phyloP scores from a whole-genome alignment of 2,329 filamentous ascomycete genomes.

The Botrytis pseudocinerea region DNA sequence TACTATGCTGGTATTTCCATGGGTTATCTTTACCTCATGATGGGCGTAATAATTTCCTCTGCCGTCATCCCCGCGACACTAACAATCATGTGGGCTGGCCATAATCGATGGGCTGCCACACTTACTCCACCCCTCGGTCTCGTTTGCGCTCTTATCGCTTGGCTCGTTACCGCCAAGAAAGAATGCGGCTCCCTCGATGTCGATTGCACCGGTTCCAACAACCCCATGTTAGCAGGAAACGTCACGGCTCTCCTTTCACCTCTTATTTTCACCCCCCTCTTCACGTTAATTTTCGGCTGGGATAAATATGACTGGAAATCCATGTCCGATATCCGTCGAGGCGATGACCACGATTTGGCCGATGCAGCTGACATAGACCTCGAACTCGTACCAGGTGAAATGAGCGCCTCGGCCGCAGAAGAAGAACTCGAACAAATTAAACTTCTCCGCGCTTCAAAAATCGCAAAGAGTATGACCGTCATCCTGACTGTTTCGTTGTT shows the following conservation, averaged over 20 bases:
- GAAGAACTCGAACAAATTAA: constrained; percentile 47
- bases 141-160: constrained; percentile 67
- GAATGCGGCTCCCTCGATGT: constrained; percentile 70
- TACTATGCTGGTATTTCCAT: constrained; percentile 69
- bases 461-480: constrained; percentile 53
- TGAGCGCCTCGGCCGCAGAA: constrained; percentile 42
- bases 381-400: constrained; percentile 60
- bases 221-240: constrained; percentile 86
- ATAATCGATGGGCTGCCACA: constrained; percentile 73
- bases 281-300: constrained; percentile 63
- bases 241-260: constrained; percentile 80
- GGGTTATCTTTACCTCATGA: constrained; percentile 86
- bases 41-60: constrained; percentile 87
- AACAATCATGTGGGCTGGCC: constrained; percentile 77
- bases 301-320: constrained; percentile 85
- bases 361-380: constrained; percentile 63
- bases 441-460: constrained; percentile 54
- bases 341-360: constrained; percentile 74
- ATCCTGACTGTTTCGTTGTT: constrained; percentile 69
- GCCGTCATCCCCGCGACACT: constrained; percentile 82
- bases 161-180: constrained; percentile 74
- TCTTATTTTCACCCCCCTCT: constrained; percentile 68
- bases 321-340: constrained; percentile 77
- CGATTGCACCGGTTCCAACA: constrained; percentile 76
- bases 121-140: constrained; percentile 70